Evolutionary conservation across 2,329 filamentous ascomycete genomes (phyloP).

Genomic region (Cordyceps farinosa): DNA sequence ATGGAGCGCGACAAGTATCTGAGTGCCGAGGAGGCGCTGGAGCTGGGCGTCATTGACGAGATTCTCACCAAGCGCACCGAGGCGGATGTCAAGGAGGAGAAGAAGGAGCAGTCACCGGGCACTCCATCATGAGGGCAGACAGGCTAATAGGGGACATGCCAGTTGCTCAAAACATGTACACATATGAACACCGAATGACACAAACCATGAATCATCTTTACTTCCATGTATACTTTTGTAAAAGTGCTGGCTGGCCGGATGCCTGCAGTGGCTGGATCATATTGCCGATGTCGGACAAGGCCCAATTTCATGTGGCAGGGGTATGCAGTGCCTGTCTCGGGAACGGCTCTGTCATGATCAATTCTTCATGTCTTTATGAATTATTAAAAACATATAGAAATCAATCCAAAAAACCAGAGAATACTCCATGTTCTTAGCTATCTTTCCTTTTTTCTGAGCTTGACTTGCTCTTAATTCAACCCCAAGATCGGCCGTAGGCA

Average conservation of each 20-base stretch:
- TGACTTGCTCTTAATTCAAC: not conserved
- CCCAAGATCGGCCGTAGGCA: not conserved
- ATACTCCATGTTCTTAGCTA: no score
- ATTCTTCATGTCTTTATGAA: not conserved
- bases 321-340: not conserved
- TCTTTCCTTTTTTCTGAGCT: no score
- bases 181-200: not conserved
- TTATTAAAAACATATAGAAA: not conserved
- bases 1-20: conserved; percentile 98
- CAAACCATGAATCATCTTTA: not conserved
- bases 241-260: not conserved
- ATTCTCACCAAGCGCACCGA: conserved; percentile 66
- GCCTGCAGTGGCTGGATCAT: not conserved
- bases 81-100: conserved; percentile 32
- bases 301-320: not conserved
- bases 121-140: not conserved
- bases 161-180: not conserved
- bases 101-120: conserved; percentile 20
- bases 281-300: conserved; percentile 12
- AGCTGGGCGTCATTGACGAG: conserved; percentile 88
- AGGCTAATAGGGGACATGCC: not conserved
- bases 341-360: not conserved
- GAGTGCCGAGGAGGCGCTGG: conserved; percentile 80
- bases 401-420: no score
- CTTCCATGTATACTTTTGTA: not conserved